These are phyloP conservation scores for Populus hybrid DNA, from an alignment of 441 rosid species.

Conservation along the genomic window DNA sequence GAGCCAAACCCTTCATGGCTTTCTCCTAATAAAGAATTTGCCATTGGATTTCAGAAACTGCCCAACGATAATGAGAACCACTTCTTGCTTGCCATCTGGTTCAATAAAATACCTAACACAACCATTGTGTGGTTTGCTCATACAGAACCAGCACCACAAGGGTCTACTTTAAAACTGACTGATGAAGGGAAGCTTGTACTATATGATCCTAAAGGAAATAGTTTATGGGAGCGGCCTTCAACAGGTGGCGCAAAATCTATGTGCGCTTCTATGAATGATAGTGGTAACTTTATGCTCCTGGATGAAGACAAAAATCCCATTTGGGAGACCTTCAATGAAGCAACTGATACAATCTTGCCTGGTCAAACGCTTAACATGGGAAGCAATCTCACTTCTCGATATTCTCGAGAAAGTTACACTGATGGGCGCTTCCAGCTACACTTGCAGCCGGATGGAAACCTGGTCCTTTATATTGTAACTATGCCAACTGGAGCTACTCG, in stretches of 20 bases:
- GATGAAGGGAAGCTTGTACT: conserved; percentile 22
- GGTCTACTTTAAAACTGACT: conserved; percentile 27
- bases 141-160: conserved; percentile 13
- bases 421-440: conserved; percentile 36
- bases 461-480: conserved; percentile 15
- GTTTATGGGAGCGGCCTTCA: conserved; percentile 21
- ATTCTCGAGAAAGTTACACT: conserved; percentile 12
- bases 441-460: conserved; percentile 9
- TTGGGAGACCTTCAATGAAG: conserved; percentile 45
- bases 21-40: conserved; percentile 35
- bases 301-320: background rate
- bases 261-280: conserved; percentile 31
- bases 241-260: background rate
- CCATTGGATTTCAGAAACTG: conserved; percentile 21
- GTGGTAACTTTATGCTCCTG: conserved; percentile 32
- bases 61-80: background rate
- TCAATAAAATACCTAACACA: conserved; percentile 11
- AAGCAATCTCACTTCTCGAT: conserved; percentile 13
- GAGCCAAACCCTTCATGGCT: conserved; percentile 10
- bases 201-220: conserved; percentile 15
- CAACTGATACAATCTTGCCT: conserved; percentile 43
- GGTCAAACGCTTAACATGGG: conserved; percentile 21
- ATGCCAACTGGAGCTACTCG: background rate
- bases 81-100: conserved; percentile 23
- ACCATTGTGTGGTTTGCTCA: conserved; percentile 35